phyloP scores from a whole-genome alignment of 768 basidiomycete species.

The Roridomyces roridus region DNA sequence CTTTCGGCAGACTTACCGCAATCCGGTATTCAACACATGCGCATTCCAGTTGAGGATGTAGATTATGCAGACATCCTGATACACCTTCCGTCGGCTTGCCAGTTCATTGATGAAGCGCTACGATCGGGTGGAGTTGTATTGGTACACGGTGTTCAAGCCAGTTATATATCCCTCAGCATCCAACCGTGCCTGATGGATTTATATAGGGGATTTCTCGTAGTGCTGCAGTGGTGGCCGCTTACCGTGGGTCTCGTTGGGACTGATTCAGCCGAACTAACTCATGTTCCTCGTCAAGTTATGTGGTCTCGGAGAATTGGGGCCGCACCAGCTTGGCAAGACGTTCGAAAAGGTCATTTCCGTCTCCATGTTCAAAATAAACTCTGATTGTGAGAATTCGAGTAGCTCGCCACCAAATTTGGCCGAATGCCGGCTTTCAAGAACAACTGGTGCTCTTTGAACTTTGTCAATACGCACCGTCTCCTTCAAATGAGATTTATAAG shows the following conservation, averaged over 20 bases:
- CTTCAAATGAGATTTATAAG: constrained; percentile 64
- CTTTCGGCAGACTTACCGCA: constrained; percentile 75
- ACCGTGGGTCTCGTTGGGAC: constrained; percentile 54
- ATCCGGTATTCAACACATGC: constrained; percentile 72
- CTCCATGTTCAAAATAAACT: no score
- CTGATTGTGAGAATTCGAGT: no score
- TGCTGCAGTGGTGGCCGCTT: constrained; percentile 77
- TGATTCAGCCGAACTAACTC: constrained; percentile 14
- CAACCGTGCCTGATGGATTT: neutral
- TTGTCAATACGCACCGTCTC: constrained; percentile 67
- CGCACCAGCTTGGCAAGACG: constrained; percentile 62
- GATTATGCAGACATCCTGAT: constrained; percentile 74
- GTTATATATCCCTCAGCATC: neutral
- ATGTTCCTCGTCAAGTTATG: constrained; percentile 69
- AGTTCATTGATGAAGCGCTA: constrained; percentile 69
- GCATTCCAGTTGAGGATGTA: constrained; percentile 73
- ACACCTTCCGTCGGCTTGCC: constrained; percentile 65
- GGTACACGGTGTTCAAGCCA: constrained; percentile 64
- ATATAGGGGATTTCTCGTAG: constrained; percentile 62
- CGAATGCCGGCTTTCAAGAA: constrained; percentile 76
- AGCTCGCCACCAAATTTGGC: constrained; percentile 82
- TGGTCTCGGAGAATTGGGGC: constrained; percentile 59
- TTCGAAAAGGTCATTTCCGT: constrained; percentile 63
- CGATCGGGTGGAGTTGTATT: constrained; percentile 62
- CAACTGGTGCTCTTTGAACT: constrained; percentile 78